Conservation (phyloP, 495 filamentous ascomycete species). For the Penicillium coprophilum region DNA sequence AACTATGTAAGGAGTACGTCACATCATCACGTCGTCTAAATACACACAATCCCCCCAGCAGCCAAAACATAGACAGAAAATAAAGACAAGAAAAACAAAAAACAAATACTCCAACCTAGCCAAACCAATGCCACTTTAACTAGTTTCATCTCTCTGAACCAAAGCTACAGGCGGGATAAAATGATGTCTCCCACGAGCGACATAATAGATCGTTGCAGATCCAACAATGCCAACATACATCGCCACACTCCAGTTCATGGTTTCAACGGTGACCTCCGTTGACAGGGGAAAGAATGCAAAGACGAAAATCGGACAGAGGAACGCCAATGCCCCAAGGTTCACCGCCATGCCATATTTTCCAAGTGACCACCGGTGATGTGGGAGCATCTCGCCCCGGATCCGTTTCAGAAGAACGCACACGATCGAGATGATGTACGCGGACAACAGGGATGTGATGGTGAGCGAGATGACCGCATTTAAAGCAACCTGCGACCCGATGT, state of each 20-base stretch:
- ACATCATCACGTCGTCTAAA: constrained; percentile 15
- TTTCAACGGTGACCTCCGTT: constrained; percentile 38
- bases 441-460: constrained; percentile 39
- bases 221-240: constrained; percentile 48
- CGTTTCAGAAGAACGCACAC: constrained; percentile 49
- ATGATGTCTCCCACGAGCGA: constrained; percentile 37
- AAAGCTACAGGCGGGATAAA: constrained; percentile 48
- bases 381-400: constrained; percentile 40
- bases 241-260: constrained; percentile 52
- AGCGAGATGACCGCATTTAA: constrained; percentile 51
- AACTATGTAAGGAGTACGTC: constrained; percentile 6
- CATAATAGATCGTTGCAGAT: constrained; percentile 49
- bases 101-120: not conserved
- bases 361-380: constrained; percentile 49
- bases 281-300: constrained; percentile 54
- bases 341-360: constrained; percentile 48
- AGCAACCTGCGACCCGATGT: constrained; percentile 51
- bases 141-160: constrained; percentile 38
- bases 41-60: not conserved
- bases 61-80: constrained; percentile 1
- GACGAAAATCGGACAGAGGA: constrained; percentile 49
- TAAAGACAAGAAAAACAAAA: not conserved
- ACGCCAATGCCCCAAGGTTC: constrained; percentile 43
- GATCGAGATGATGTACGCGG: constrained; percentile 53
- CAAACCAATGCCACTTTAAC: not conserved